These are phyloP conservation scores for Kandelia obovata DNA, from an alignment of 345 rosid genomes.

Conservation along the genomic window DNA sequence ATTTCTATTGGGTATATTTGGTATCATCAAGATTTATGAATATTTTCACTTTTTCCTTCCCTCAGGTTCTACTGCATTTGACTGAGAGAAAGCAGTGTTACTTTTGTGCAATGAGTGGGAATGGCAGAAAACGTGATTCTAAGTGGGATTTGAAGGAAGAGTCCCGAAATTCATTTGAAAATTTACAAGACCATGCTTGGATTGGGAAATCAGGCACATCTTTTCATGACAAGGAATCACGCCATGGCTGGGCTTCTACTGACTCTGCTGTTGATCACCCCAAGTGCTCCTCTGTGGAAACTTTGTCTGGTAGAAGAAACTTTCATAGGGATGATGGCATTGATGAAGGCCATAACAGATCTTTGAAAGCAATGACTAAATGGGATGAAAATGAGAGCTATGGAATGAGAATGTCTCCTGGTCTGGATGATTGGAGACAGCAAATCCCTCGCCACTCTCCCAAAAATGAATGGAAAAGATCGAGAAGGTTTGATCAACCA, in stretches of 20 bases:
- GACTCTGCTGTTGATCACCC: conserved; percentile 41
- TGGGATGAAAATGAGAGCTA: conserved; percentile 52
- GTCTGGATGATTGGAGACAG: conserved; percentile 70
- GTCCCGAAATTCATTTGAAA: conserved; percentile 38
- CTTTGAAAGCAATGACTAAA: conserved; percentile 23
- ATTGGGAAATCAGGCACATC: conserved; percentile 38
- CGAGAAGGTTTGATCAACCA: conserved; percentile 41
- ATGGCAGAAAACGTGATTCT: conserved; percentile 57
- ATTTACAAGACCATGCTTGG: conserved; percentile 33
- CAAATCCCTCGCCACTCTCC: conserved; percentile 56
- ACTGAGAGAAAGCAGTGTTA: conserved; percentile 14
- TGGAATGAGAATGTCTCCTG: conserved; percentile 68
- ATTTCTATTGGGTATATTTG: neutral
- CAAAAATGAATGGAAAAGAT: conserved; percentile 49
- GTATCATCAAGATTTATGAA: conserved; percentile 8
- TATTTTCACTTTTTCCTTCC: conserved; percentile 1
- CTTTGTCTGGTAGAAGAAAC: conserved; percentile 53
- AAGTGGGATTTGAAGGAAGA: conserved; percentile 84
- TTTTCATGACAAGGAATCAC: conserved; percentile 46
- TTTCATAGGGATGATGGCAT: conserved; percentile 42
- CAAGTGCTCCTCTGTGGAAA: conserved; percentile 51
- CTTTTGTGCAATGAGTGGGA: conserved; percentile 50
- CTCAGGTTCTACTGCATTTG: conserved; percentile 20
- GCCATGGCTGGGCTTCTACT: conserved; percentile 41
- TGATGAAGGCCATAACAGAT: conserved; percentile 28